phyloP scores from a whole-genome alignment of 352 stramenopile genomes.

The Phytophthora brassicae region DNA sequence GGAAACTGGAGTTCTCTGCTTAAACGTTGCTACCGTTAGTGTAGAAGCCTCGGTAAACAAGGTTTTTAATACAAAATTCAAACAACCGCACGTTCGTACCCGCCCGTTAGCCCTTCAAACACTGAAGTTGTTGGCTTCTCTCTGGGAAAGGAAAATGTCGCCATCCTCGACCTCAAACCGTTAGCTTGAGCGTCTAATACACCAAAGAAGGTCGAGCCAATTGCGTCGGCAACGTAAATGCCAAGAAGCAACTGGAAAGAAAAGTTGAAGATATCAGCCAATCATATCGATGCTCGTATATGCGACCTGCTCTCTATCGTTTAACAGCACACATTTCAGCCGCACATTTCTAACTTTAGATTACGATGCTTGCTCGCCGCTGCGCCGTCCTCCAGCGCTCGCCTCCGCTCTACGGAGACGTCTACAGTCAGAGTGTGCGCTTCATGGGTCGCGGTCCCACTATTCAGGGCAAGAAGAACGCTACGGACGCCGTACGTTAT shows the following conservation, averaged over 20 bases:
- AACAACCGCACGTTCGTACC: too few species aligned
- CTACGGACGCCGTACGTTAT: slow-evolving; percentile 71
- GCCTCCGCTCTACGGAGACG: slow-evolving; percentile 3
- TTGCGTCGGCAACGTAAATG: too few species aligned
- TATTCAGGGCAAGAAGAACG: slow-evolving; percentile 83
- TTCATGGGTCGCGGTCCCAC: slow-evolving; percentile 81
- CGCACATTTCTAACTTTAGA: background rate
- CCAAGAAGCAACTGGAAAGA: too few species aligned
- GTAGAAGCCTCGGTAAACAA: too few species aligned
- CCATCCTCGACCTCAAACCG: background rate
- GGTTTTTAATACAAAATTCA: too few species aligned
- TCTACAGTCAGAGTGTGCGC: slow-evolving; percentile 51
- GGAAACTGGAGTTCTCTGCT: background rate
- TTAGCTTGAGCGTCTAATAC: background rate
- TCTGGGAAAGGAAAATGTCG: background rate
- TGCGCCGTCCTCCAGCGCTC: slow-evolving; percentile 7
- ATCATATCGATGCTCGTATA: background rate
- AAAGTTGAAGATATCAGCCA: too few species aligned
- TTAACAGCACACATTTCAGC: background rate
- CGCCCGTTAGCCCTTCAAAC: background rate
- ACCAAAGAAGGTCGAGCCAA: too few species aligned
- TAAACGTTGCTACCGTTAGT: background rate
- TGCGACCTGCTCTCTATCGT: slow-evolving; percentile 1
- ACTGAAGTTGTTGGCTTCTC: background rate
- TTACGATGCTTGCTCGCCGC: slow-evolving; percentile 25